Evolutionary conservation across 192 early-diverging fungal genomes (phyloP).

Genomic region (Dissophora globulifera): DNA sequence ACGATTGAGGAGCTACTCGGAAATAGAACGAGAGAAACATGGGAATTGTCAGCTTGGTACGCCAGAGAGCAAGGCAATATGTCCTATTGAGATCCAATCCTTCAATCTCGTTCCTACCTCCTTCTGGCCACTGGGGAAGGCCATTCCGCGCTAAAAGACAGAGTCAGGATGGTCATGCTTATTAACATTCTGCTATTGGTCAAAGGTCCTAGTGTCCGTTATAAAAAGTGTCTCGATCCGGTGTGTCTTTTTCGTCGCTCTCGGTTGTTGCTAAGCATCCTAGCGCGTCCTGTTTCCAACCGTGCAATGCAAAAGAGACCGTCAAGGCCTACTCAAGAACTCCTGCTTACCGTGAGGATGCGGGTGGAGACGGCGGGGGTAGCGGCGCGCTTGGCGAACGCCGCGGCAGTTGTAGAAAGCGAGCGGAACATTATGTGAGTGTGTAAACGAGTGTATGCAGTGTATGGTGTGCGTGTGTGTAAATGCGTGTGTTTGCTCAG

Average conservation of each 20-base stretch:
- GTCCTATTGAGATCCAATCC: no score
- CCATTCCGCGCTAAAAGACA: conserved; percentile 55
- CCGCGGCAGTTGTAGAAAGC: conserved; percentile 43
- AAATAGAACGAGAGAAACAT: no score
- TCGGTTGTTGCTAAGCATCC: no score
- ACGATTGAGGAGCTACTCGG: conserved; percentile 74
- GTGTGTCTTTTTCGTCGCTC: no score
- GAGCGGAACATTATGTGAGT: conserved; percentile 56
- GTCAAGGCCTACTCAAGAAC: no score
- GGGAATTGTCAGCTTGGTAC: no score
- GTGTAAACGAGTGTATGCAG: neutral
- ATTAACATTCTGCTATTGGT: no score
- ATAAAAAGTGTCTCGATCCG: no score
- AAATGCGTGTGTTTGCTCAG: no score
- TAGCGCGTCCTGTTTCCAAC: no score
- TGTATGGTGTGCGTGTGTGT: neutral
- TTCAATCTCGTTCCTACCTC: conserved; percentile 62
- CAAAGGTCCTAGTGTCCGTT: no score
- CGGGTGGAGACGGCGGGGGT: conserved; percentile 46
- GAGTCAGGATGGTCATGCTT: neutral
- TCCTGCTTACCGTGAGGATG: conserved; percentile 42
- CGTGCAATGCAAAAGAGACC: no score
- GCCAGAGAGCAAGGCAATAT: neutral
- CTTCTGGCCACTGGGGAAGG: conserved; percentile 64
- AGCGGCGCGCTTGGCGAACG: conserved; percentile 42